Evolutionary conservation across 305 asterid species (phyloP).

Genomic region (Rubia tinctorum): DNA sequence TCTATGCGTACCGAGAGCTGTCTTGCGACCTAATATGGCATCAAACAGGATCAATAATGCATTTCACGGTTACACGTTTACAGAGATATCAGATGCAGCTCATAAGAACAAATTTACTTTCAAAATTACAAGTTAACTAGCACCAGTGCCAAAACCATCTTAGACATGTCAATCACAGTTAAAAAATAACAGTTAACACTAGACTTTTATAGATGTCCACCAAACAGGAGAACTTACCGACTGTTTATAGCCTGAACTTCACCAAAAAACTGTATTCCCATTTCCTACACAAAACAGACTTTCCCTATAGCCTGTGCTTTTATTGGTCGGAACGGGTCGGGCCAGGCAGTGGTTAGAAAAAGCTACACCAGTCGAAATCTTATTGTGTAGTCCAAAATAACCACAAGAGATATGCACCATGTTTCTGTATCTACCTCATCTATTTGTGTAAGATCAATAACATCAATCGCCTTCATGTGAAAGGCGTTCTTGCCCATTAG

Average conservation of each 20-base stretch:
- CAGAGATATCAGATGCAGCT: background rate
- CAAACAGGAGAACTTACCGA: background rate
- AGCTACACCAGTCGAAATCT: no score
- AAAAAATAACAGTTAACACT: background rate
- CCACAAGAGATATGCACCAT: no score
- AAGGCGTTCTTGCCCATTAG: no score
- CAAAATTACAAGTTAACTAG: background rate
- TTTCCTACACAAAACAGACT: background rate
- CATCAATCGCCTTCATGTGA: no score
- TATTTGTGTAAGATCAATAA: no score
- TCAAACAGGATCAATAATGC: background rate
- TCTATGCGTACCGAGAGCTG: conserved; percentile 70
- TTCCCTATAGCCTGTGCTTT: background rate
- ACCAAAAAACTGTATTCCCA: background rate
- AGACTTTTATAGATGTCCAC: background rate
- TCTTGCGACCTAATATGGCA: conserved; percentile 52
- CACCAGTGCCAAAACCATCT: background rate
- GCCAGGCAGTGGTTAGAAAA: no score
- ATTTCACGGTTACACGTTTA: background rate
- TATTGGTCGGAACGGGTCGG: no score
- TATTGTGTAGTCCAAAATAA: no score
- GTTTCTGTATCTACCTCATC: no score
- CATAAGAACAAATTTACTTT: background rate
- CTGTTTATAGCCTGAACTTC: background rate
- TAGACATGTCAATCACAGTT: background rate